phyloP scores from a whole-genome alignment of 2,329 filamentous ascomycete genomes.

The Didymella arachidicola region DNA sequence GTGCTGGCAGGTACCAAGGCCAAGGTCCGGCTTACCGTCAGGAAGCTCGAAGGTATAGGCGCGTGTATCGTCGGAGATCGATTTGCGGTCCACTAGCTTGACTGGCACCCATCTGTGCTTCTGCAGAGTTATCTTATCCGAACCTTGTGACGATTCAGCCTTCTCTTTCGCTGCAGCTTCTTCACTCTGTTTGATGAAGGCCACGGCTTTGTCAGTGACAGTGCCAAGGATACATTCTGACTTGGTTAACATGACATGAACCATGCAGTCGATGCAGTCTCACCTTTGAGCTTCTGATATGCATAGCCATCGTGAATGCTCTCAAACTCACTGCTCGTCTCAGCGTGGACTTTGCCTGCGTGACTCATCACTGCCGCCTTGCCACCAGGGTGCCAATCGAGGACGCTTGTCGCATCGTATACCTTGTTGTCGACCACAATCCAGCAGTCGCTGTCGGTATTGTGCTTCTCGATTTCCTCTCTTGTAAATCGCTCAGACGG shows the following conservation, averaged over 20 bases:
- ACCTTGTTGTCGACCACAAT: conserved; percentile 70
- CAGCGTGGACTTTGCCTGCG: conserved; percentile 59
- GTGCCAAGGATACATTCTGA: conserved; percentile 60
- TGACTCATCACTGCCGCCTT: conserved; percentile 59
- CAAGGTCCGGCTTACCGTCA: conserved; percentile 52
- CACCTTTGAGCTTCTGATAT: conserved; percentile 56
- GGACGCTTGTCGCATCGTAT: conserved; percentile 70
- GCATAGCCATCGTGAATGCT: conserved; percentile 62
- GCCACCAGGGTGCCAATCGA: conserved; percentile 66
- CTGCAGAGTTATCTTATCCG: conserved; percentile 50
- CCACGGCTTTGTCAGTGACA: conserved; percentile 59
- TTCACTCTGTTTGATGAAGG: conserved; percentile 57
- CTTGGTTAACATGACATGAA: background rate
- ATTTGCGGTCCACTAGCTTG: conserved; percentile 50
- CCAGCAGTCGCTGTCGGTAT: conserved; percentile 57
- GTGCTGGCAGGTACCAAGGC: conserved; percentile 61
- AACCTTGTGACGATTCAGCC: conserved; percentile 35
- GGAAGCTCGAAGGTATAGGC: conserved; percentile 59
- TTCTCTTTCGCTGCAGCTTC: conserved; percentile 53
- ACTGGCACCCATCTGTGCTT: conserved; percentile 59
- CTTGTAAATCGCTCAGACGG: conserved; percentile 62
- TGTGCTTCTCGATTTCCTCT: conserved; percentile 59
- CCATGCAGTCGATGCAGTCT: conserved; percentile 22
- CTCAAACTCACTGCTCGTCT: conserved; percentile 60
- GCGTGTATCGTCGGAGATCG: conserved; percentile 56